Base-by-base conservation (phyloP, 2,329 filamentous ascomycete genomes). In the Fusarium veterinarium region DNA sequence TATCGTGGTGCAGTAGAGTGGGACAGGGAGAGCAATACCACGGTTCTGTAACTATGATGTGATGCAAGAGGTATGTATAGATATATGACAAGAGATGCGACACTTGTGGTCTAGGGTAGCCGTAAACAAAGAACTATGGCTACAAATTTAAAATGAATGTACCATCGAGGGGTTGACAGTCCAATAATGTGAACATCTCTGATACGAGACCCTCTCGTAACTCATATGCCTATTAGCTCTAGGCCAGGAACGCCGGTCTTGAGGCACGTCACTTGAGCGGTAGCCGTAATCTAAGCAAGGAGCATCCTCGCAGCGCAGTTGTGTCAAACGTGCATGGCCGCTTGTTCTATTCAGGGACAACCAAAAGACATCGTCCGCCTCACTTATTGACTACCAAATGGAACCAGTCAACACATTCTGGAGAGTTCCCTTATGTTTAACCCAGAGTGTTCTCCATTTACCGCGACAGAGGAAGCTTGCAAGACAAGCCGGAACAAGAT, bases 41-140 rank as follows among this genome's bases (percentile, higher is more conserved):
- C 13, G 9, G 9, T n/a, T 31, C 20, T 48, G 45, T 31, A 48
- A 48, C 28, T n/a, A n/a, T n/a, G 25, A 30, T 30, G 19, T 10
- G 25, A 46, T 16, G 44, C 19, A 46, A 46, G 8, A 45, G 23
- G 14, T 49, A 14, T 33, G 30, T 33, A n/a, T 19, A 8, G 28
- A 16, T 8, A 33, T 23, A 25, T 25, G 30, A 23, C 46, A 33
- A 23, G 28, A 31, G 20, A 31, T 49, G 30, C 46, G 16, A 51
- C 6, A n/a, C 11, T 23, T 14, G 19, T 20, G 31, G 53, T 71
- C 31, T 67, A 73, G 70, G 70, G 70, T 73, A 73, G 8, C n/a
- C 8, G 8, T 40, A 8, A 8, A 30, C 20, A 61, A 17, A 23
- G 28, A 8, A 16, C 12, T 25, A 11, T 51, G 6, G 23, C 23